Evolutionary conservation across 73 alveolate genomes (phyloP).

Genomic region (Breviolum minutum): DNA sequence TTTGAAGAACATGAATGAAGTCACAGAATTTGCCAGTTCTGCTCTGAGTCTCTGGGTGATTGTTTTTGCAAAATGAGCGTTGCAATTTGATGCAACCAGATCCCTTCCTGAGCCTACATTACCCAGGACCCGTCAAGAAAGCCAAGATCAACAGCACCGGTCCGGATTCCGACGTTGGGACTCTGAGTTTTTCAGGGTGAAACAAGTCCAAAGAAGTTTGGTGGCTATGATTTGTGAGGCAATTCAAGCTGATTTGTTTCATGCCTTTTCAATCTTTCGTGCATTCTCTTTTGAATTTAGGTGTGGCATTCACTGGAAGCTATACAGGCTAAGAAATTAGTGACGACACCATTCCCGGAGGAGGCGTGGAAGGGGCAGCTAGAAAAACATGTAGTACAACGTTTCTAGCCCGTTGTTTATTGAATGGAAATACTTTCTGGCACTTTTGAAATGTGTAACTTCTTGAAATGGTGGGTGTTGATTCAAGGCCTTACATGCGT

Average conservation of each 20-base stretch:
- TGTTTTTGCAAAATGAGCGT: neutral
- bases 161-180: constrained; percentile 59
- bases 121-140: constrained; percentile 54
- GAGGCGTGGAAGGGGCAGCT: constrained; percentile 13
- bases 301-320: constrained; percentile 81
- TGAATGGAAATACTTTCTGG: no score
- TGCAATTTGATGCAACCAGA: neutral
- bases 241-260: neutral
- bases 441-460: no score
- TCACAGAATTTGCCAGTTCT: constrained; percentile 63
- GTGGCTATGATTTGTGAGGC: no score
- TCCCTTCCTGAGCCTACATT: neutral
- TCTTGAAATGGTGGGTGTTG: no score
- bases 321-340: neutral
- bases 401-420: no score
- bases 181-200: neutral
- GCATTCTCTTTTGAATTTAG: neutral
- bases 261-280: neutral
- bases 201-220: no score
- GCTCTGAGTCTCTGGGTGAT: neutral
- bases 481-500: no score
- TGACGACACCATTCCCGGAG: constrained; percentile 38
- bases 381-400: neutral
- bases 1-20: constrained; percentile 30
- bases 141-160: constrained; percentile 71